phyloP scores from a whole-genome alignment of 805 yeast genomes.

The Sporopachydermia lactativora region DNA sequence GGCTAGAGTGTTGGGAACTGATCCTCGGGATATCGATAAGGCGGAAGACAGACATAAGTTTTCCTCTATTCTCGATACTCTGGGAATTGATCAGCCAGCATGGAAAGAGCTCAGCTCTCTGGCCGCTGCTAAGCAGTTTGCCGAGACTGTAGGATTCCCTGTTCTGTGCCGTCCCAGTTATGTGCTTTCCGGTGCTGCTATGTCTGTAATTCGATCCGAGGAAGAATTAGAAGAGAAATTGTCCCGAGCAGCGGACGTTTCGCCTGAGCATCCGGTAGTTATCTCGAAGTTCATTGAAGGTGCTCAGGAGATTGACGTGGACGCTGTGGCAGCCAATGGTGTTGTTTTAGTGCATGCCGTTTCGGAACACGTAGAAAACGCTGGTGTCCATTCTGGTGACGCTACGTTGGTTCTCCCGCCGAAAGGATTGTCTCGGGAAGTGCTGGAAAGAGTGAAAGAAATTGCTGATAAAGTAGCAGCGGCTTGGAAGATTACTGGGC shows the following conservation, averaged over 20 bases:
- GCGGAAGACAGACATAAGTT: conserved; percentile 99
- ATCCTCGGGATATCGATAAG: conserved; percentile 88
- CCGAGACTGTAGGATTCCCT: conserved; percentile 80
- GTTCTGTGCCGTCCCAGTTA: conserved; percentile 96
- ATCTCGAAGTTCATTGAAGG: conserved; percentile 92
- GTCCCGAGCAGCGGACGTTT: conserved; percentile 79
- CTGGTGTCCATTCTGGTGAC: conserved; percentile 98
- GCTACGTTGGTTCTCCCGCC: conserved; percentile 95
- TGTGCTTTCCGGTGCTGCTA: conserved; percentile 96
- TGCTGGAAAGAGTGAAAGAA: conserved; percentile 62
- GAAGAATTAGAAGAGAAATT: conserved; percentile 72
- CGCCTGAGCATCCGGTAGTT: conserved; percentile 95
- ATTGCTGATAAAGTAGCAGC: conserved; percentile 88
- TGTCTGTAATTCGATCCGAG: conserved; percentile 79
- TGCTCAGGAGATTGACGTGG: conserved; percentile 94
- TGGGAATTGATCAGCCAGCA: conserved; percentile 90
- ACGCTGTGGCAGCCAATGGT: conserved; percentile 90
- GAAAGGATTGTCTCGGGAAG: conserved; percentile 50
- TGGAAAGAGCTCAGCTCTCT: conserved; percentile 92
- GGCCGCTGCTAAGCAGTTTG: conserved; percentile 74
- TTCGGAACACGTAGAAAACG: conserved; percentile 95
- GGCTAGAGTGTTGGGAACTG: conserved; percentile 84
- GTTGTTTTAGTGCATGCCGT: conserved; percentile 85
- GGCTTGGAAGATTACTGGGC: conserved; percentile 95
- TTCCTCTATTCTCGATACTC: conserved; percentile 84